Evolutionary conservation across 352 stramenopile species (phyloP), one percentile per base, ranked within the genome.

Genomic region (Globisporangium polare): DNA sequence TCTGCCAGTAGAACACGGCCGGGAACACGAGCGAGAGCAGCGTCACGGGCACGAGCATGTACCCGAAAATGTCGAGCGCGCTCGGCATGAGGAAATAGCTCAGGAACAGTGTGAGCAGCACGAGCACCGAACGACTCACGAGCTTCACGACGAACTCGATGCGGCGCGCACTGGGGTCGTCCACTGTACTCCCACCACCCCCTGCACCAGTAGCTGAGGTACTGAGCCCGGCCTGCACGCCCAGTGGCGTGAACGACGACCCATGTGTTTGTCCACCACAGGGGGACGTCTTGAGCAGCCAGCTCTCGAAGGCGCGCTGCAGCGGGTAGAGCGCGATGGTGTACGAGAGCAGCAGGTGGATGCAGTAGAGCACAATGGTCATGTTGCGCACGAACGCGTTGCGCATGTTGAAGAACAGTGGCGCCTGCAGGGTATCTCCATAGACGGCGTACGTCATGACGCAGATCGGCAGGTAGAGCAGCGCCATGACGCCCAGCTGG

Each of bases 351-450:
- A 92, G 60, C 51, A 92, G 50, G 69, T 92, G 83, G 46, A 90
- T 83, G 43, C 68, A 78, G 70, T 90, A 92, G 58, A 92, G 63
- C 65, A 90, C 78, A 58, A 90, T 84, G 13, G 83, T 77, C 35
- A 92, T 43, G 60, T 88, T 83, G 33, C 80, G 80, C 59, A 92
- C 81, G 54, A 89, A 66, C 7, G 68, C 60, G 64, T 90, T 92
- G 51, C 83, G 79, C 80, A 92, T 88, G 59, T 92, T 92, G 66
- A 92, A 92, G 63, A 92, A 89, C 24, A 92, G 77, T 0, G 83
- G 83, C 29, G 83, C 81, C 64, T 90, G 69, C 1, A 92, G 73
- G 29, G 79, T 89, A n/a, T 74, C 72, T 2, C 83, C 83, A 57
- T 92, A 92, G 9, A 90, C 83, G 1, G 83, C 80, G 62, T 86